These are phyloP conservation scores for Verticillium isaacii DNA, from an alignment of 2,329 filamentous ascomycete genomes.

Conservation along the genomic window DNA sequence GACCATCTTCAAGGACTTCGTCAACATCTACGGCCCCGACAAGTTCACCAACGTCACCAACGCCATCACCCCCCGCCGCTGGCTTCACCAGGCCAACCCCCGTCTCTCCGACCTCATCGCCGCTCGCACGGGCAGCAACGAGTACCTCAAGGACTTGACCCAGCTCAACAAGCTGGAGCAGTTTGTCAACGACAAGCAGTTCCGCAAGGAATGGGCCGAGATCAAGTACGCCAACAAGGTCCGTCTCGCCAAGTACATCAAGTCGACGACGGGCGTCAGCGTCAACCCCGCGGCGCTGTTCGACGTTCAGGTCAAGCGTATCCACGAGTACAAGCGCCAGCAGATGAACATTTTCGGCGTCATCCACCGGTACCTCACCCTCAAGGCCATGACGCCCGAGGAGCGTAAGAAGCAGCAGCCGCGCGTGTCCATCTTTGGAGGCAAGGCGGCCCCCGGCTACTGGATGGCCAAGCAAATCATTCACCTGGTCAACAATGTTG, in stretches of 20 bases:
- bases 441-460: conserved; percentile 96
- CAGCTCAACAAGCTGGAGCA: conserved; percentile 79
- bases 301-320: conserved; percentile 97
- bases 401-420: conserved; percentile 83
- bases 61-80: conserved; percentile 90
- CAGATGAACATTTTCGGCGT: conserved; percentile 99
- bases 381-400: conserved; percentile 80
- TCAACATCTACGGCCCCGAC: conserved; percentile 88
- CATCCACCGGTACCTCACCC: conserved; percentile 85
- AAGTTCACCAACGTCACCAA: conserved; percentile 99
- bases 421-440: conserved; percentile 92
- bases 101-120: conserved; percentile 87
- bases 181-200: conserved; percentile 79
- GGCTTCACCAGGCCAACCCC: conserved; percentile 97
- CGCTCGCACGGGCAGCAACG: conserved; percentile 76
- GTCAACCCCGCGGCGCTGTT: conserved; percentile 89
- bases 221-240: conserved; percentile 98
- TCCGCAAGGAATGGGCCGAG: conserved; percentile 91
- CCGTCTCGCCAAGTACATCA: conserved; percentile 85
- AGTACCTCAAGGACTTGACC: conserved; percentile 87
- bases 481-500: conserved; percentile 90
- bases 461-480: conserved; percentile 99
- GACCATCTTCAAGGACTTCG: conserved; percentile 99
- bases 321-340: conserved; percentile 98
- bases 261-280: conserved; percentile 69